phyloP scores from a whole-genome alignment of 2,329 filamentous ascomycete species.

The Zalaria sp. region DNA sequence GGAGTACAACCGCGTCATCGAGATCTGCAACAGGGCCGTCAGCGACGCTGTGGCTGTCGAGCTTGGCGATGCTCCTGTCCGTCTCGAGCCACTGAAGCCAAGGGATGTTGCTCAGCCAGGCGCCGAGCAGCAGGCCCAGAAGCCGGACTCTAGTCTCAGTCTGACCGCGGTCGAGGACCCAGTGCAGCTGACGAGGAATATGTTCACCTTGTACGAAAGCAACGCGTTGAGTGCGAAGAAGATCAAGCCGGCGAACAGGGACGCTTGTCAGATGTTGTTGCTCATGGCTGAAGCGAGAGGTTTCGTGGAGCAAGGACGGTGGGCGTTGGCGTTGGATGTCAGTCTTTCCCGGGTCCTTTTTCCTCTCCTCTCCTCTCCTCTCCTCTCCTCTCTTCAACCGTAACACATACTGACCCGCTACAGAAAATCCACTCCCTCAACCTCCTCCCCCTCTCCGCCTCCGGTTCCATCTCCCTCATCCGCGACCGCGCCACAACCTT shows the following conservation, averaged over 20 bases:
- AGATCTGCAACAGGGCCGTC: slow-evolving; percentile 76
- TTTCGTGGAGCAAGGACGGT: slow-evolving; percentile 43
- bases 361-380: slow-evolving; percentile 7
- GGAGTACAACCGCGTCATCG: slow-evolving; percentile 88
- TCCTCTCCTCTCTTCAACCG: slow-evolving; percentile 5
- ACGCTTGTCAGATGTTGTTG: slow-evolving; percentile 45
- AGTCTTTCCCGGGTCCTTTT: slow-evolving; percentile 20
- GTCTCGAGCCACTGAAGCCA: slow-evolving; percentile 67
- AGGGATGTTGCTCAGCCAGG: slow-evolving; percentile 28
- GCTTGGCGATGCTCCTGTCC: slow-evolving; percentile 66
- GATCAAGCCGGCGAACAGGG: slow-evolving; percentile 43
- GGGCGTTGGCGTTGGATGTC: slow-evolving; percentile 50
- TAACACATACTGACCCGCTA: slow-evolving; percentile 1
- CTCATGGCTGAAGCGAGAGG: slow-evolving; percentile 47
- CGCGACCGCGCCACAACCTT: slow-evolving; percentile 72
- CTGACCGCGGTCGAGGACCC: slow-evolving; percentile 56
- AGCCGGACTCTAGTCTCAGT: slow-evolving; percentile 44
- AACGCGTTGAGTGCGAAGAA: slow-evolving; percentile 47
- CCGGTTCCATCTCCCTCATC: slow-evolving; percentile 63
- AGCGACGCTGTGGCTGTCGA: slow-evolving; percentile 82
- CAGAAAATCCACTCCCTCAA: slow-evolving; percentile 39
- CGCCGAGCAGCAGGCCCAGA: slow-evolving; percentile 14
- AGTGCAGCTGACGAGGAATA: slow-evolving; percentile 45
- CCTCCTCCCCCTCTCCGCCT: slow-evolving; percentile 65
- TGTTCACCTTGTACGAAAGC: slow-evolving; percentile 46